Conservation (phyloP, 495 filamentous ascomycete genomes). For the Neurospora sp. region DNA sequence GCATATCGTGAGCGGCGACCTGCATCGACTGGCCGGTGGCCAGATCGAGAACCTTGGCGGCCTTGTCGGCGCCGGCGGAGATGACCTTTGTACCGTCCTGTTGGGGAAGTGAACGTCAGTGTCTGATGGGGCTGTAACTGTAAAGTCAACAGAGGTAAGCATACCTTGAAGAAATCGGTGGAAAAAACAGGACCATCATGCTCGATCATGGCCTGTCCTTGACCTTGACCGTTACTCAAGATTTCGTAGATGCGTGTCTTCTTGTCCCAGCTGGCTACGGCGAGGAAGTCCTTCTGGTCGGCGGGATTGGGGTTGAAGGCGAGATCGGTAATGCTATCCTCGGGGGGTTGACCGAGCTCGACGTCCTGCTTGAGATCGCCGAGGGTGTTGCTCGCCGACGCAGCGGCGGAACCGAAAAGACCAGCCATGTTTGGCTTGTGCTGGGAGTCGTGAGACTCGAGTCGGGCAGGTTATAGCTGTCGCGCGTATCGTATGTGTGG, state of each 20-base stretch:
- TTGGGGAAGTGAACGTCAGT: background rate
- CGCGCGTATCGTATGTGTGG: background rate
- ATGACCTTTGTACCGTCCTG: constrained; percentile 62
- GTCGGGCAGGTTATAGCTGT: background rate
- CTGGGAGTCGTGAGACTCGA: background rate
- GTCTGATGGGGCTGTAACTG: background rate
- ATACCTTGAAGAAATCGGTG: constrained; percentile 72
- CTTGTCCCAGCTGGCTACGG: constrained; percentile 85
- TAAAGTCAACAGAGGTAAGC: constrained; percentile 12
- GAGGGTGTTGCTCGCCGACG: constrained; percentile 55
- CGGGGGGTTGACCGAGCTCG: constrained; percentile 60
- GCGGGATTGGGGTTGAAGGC: constrained; percentile 55
- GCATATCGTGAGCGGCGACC: constrained; percentile 69
- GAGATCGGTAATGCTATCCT: constrained; percentile 77
- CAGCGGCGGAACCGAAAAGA: constrained; percentile 53
- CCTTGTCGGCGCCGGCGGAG: constrained; percentile 77
- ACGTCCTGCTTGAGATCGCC: constrained; percentile 91
- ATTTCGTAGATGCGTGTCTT: constrained; percentile 87
- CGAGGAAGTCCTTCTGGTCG: constrained; percentile 57
- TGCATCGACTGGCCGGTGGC: constrained; percentile 42
- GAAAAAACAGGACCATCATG: constrained; percentile 66
- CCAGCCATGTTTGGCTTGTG: constrained; percentile 40
- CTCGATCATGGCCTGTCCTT: constrained; percentile 62
- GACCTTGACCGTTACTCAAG: constrained; percentile 53
- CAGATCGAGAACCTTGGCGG: constrained; percentile 69